Conservation (phyloP, 164 flowering plant species). For the Aristolochia californica region DNA sequence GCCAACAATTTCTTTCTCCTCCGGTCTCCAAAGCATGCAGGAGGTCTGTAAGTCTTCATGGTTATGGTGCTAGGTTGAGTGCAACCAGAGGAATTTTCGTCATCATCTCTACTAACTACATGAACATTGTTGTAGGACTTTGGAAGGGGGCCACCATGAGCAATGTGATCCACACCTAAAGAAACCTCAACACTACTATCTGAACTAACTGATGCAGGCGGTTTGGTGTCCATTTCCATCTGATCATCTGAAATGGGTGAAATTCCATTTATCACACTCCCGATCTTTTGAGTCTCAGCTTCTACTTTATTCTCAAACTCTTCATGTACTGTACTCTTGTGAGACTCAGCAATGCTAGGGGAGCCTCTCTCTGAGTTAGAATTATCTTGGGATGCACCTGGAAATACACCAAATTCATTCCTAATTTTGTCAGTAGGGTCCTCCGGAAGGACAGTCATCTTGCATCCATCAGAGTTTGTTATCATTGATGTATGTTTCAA, state of each 20-base stretch:
- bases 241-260: conserved; percentile 25
- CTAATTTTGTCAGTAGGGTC: conserved; percentile 23
- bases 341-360: conserved; percentile 14
- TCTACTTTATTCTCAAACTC: conserved; percentile 13
- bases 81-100: conserved; percentile 82
- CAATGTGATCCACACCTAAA: conserved; percentile 21
- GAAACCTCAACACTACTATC: conserved; percentile 39
- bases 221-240: conserved; percentile 29
- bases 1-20: conserved; percentile 58
- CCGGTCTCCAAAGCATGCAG: conserved; percentile 38
- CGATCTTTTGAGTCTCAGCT: conserved; percentile 15
- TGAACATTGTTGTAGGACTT: conserved; percentile 37
- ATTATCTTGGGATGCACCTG: conserved; percentile 7
- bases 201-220: conserved; percentile 39
- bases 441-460: conserved; percentile 21
- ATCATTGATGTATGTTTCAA: conserved; percentile 23
- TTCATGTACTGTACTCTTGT: conserved; percentile 24
- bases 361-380: conserved; percentile 17
- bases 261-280: conserved; percentile 12
- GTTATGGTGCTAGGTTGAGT: conserved; percentile 42
- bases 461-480: conserved; percentile 32
- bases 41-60: conserved; percentile 31
- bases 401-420: conserved; percentile 21
- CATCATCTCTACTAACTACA: conserved; percentile 79
- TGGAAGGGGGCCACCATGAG: conserved; percentile 29